These are phyloP conservation scores for Gaillardinia entomophila DNA, from an alignment of 805 yeast genomes.

Conservation along the genomic window DNA sequence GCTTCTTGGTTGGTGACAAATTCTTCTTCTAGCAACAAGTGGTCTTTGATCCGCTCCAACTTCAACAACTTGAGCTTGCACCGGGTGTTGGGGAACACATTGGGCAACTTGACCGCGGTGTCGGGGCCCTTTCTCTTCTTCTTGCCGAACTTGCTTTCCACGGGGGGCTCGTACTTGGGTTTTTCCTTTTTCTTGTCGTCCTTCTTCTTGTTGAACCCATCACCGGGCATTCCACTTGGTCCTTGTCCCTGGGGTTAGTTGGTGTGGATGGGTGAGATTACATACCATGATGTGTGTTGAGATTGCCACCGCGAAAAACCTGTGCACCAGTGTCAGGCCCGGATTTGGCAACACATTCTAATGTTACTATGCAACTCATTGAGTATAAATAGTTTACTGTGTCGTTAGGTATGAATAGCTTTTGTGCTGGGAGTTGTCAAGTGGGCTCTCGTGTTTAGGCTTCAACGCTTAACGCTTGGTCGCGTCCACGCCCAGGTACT, in stretches of 20 bases:
- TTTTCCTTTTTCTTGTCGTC: constrained; percentile 69
- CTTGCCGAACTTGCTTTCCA: constrained; percentile 87
- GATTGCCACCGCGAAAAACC: too few relatives aligned
- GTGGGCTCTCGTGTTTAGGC: too few relatives aligned
- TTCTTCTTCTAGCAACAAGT: constrained; percentile 88
- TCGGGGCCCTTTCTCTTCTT: constrained; percentile 92
- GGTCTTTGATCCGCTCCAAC: constrained; percentile 95
- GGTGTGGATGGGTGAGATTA: too few relatives aligned
- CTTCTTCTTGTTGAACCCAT: constrained; percentile 40
- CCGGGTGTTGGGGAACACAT: constrained; percentile 86
- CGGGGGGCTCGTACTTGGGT: constrained; percentile 98
- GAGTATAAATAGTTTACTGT: too few relatives aligned
- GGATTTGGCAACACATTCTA: too few relatives aligned
- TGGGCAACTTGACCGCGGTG: constrained; percentile 77
- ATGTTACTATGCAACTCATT: too few relatives aligned
- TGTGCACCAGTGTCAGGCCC: too few relatives aligned
- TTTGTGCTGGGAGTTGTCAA: too few relatives aligned
- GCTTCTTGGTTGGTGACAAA: constrained; percentile 93
- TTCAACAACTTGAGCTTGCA: constrained; percentile 86
- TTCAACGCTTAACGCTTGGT: constrained; percentile 6
- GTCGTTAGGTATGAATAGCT: too few relatives aligned
- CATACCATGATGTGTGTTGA: too few relatives aligned
- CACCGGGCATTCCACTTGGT: constrained; percentile 51
- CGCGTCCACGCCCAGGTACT: constrained; percentile 23
- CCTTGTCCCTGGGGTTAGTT: constrained; percentile 50